These are phyloP conservation scores for Stephanodiscus minutulus DNA, from an alignment of 108 stramenopile genomes.

Conservation along the genomic window DNA sequence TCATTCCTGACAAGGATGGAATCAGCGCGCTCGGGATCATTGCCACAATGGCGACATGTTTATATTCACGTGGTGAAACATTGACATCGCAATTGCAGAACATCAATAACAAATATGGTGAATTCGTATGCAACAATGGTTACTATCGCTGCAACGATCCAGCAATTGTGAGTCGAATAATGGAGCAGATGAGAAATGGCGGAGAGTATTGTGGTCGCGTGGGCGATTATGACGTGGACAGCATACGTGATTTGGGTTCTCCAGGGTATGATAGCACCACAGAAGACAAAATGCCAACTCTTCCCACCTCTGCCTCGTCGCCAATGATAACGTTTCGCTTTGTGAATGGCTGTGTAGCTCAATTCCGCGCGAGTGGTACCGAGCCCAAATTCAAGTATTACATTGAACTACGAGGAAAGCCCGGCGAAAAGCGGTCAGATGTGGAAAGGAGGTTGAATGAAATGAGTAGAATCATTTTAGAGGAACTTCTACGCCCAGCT, in stretches of 20 bases:
- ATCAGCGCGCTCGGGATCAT: slow-evolving; percentile 82
- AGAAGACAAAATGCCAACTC: slow-evolving; percentile 73
- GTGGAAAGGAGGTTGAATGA: slow-evolving; percentile 65
- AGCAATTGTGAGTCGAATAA: slow-evolving; percentile 68
- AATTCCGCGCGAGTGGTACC: slow-evolving; percentile 94
- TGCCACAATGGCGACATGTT: slow-evolving; percentile 74
- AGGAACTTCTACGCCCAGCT: slow-evolving; percentile 78
- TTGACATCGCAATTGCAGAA: slow-evolving; percentile 67
- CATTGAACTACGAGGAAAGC: slow-evolving; percentile 87
- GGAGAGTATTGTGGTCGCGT: slow-evolving; percentile 74
- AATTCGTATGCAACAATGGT: slow-evolving; percentile 90
- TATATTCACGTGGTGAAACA: slow-evolving; percentile 68
- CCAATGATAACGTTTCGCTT: slow-evolving; percentile 96
- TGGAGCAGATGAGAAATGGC: slow-evolving; percentile 72
- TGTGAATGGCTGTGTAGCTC: slow-evolving; percentile 91
- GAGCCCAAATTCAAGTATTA: slow-evolving; percentile 99
- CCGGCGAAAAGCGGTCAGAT: slow-evolving; percentile 67
- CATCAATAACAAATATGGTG: slow-evolving; percentile 90
- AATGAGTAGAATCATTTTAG: slow-evolving; percentile 69
- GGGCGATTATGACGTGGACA: slow-evolving; percentile 69
- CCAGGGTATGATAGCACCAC: slow-evolving; percentile 88
- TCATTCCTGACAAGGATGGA: slow-evolving; percentile 94
- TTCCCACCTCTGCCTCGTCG: slow-evolving; percentile 81
- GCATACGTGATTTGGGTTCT: slow-evolving; percentile 84
- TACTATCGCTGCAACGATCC: slow-evolving; percentile 90